Evolutionary conservation across 2,329 filamentous ascomycete species (phyloP), one percentile per base, ranked within the genome.

Genomic region (Scedosporium minutisporum): DNA sequence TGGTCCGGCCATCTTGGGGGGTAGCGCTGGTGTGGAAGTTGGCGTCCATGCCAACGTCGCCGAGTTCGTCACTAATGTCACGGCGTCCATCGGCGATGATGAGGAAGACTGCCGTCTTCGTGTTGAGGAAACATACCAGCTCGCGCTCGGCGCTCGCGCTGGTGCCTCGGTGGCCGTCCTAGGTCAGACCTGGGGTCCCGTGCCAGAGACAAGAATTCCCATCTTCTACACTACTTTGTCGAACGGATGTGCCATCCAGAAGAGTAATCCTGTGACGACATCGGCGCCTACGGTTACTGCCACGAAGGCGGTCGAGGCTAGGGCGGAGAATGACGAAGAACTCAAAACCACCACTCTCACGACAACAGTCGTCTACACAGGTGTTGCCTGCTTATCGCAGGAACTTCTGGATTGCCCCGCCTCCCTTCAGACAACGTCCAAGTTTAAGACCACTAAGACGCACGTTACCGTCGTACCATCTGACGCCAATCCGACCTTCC

Each of bases 121-220:
- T 9, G 76, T 82, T 4, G 71, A 77, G 9, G 77, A 85, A 65
- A 72, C 74, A 1, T 86, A 83, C 67, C 71, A 76, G 10, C 68
- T 86, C 10, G 82, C 76, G 0, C 65, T 86, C 0, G 83, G 83
- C 16, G 83, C 80, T 4, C 75, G 73, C 1, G 82, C 81, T 4
- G 83, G 83, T 1, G 82, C 82, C 0, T 80, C 79, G 0, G 66
- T 85, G 0, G 75, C 71, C 1, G 59, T 84, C 4, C 71, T 70
- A 1, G 65, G 67, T 0, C 66, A 77, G 14, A 78, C 76, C 0
- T 86, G 80, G 80, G 83, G 82, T 12, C 44, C 44, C 6, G 6
- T 23, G 9, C 44, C 44, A n/a, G 44, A 48, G 21, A 48, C 44
- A 2, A 5, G 21, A 23, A 48, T 48, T 4, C 44, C 44, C 44